Evolutionary conservation across 495 filamentous ascomycete species (phyloP), one percentile per base, ranked within the genome.

Genomic region (Annulohypoxylon nitens): DNA sequence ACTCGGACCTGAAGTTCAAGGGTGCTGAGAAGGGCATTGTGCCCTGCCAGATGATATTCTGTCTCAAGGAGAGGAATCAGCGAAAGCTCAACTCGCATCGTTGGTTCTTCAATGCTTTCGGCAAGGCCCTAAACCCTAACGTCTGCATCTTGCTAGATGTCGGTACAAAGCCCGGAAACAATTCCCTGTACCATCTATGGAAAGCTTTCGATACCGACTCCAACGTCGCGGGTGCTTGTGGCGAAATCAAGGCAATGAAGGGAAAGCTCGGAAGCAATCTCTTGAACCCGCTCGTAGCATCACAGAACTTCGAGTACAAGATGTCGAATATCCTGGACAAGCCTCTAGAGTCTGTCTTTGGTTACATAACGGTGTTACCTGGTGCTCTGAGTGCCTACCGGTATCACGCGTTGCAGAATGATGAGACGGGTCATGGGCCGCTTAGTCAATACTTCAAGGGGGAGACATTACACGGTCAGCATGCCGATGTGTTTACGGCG

Each of bases 241-340:
- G 97, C 50, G 97, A 99, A 83, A 98, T 98, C 81, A 96, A 92
- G 79, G 97, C 97, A 5, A 95, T 94, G 78, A 98, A 97, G 75
- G 96, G 96, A 10, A 93, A 91, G 75, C 89, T 84, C 26, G 93
- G 91, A 81, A 83, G 91, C 14, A 93, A 94, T 20, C 87, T 99
- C 20, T 83, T 99, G 45, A 98, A 98, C 78, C 97, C 97, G 0
- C 87, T 99, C 2, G 94, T 99, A 7, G 97, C 97, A 0, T 95
- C 93, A 51, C 97, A 99, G 80, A 98, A 99, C 76, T 99, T 98
- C 75, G 97, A 99, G 81, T 99, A 99, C 86, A 99, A 99, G 83
- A 97, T 98, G 95, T 97, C 93, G 6, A 99, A 98, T 70, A 99
- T 99, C 76, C 85, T 99, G 26, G 97, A 99, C 78, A 98, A 98